A percentile compares a stretch with the other conserved stretches of the same genome.
Evolutionary conservation across 257 asterid species (phyloP).

Genomic region (Fraxinus excelsior): DNA sequence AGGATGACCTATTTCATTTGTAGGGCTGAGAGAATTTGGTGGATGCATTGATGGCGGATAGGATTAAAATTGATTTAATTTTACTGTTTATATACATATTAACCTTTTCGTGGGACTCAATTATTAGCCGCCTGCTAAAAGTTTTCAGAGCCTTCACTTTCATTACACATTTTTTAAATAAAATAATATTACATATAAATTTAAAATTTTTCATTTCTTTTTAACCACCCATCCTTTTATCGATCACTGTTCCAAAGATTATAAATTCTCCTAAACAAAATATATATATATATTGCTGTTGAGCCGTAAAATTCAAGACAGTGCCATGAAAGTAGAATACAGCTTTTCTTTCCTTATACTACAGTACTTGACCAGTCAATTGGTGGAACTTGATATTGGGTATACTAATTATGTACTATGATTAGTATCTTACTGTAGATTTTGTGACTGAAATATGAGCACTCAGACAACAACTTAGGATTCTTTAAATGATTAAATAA

Average conservation of each 20-base stretch:
- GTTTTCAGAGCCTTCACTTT: too few relatives aligned
- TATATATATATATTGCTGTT: neutral
- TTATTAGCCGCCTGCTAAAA: neutral
- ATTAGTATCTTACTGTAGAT: neutral
- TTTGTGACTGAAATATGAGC: neutral
- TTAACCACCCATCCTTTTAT: too few relatives aligned
- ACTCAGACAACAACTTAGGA: too few relatives aligned
- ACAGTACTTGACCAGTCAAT: neutral
- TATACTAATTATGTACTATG: too few relatives aligned
- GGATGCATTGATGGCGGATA: conserved; percentile 48
- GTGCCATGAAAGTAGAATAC: neutral
- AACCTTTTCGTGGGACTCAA: neutral
- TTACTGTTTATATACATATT: conserved; percentile 2
- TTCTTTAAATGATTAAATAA: too few relatives aligned
- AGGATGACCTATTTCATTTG: conserved; percentile 26
- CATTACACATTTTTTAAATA: neutral
- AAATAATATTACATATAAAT: neutral
- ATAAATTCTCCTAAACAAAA: too few relatives aligned
- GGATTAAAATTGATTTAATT: conserved; percentile 9
- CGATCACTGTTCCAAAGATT: too few relatives aligned
- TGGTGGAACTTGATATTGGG: neutral
- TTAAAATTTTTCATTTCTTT: neutral
- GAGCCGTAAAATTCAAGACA: neutral
- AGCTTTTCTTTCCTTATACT: neutral
- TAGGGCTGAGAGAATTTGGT: conserved; percentile 43